phyloP scores from a whole-genome alignment of 2,329 filamentous ascomycete genomes.

The Aquanectria penicillioides region DNA sequence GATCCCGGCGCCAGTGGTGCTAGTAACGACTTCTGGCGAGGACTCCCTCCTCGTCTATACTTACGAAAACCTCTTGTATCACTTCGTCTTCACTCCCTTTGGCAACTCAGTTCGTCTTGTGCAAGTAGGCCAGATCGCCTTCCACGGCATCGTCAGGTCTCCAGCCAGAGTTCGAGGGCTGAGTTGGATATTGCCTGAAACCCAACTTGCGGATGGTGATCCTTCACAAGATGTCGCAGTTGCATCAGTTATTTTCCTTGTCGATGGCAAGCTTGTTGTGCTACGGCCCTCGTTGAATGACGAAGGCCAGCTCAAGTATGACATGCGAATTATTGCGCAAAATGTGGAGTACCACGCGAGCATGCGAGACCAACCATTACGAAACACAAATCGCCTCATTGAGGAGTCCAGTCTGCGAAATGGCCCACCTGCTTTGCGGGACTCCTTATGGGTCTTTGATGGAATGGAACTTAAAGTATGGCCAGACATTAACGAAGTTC shows the following conservation, averaged over 20 bases:
- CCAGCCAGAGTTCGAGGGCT: slow-evolving; percentile 91
- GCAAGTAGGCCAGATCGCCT: slow-evolving; percentile 97
- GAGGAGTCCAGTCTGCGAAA: slow-evolving; percentile 38
- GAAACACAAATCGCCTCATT: slow-evolving; percentile 44
- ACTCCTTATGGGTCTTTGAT: slow-evolving; percentile 96
- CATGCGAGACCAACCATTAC: slow-evolving; percentile 82
- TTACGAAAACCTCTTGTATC: slow-evolving; percentile 93
- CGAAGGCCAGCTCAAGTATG: slow-evolving; percentile 89
- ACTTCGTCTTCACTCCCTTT: slow-evolving; percentile 85
- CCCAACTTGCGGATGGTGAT: slow-evolving; percentile 88
- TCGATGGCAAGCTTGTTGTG: slow-evolving; percentile 94
- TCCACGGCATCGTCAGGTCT: slow-evolving; percentile 94
- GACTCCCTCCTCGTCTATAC: slow-evolving; percentile 97
- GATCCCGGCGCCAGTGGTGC: slow-evolving; percentile 86
- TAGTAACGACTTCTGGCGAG: slow-evolving; percentile 88
- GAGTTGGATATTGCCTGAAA: slow-evolving; percentile 95
- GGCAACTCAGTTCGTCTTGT: slow-evolving; percentile 78
- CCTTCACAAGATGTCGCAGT: slow-evolving; percentile 95
- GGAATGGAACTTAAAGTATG: slow-evolving; percentile 87
- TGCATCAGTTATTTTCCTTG: slow-evolving; percentile 93
- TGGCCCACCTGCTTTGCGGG: slow-evolving; percentile 67
- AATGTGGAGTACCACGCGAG: slow-evolving; percentile 96
- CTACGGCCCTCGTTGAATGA: slow-evolving; percentile 87
- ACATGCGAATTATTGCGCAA: slow-evolving; percentile 96
- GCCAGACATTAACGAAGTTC: slow-evolving; percentile 87